Base-by-base conservation (phyloP, 2,329 filamentous ascomycete species). In the Exophiala sp. region DNA sequence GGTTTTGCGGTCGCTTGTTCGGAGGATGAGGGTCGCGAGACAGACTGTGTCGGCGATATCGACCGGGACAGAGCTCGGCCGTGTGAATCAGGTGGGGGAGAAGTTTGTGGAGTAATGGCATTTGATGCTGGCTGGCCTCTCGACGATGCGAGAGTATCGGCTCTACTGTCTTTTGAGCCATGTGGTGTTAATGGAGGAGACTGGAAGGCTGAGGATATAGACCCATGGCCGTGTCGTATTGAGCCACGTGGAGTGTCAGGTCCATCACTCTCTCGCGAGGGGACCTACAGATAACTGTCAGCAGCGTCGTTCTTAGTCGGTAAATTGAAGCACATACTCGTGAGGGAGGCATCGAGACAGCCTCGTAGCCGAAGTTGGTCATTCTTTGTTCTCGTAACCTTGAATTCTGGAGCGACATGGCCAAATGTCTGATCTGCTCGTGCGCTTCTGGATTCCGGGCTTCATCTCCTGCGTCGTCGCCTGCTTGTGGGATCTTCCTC, bases 131-230 rank as follows among this genome's bases (percentile, higher is more conserved):
- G 59, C 58, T 48, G 66, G 61, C 52, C 65, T 68, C 50, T 64
- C 61, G 65, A 62, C 51, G 63, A 57, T 30, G 63, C 63, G 14
- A 45, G 38, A 40, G 64, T 64, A 46, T 59, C 62, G 50, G 61
- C 57, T 58, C 65, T 66, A 45, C 62, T 73, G 63, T 81, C 81
- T 57, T 75, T 73, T 37, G 88, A 91, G 44, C 83, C 89, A 47
- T 88, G 83, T 14, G 91, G 91, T 10, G 90, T 96, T 45, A 97
- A 77, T 35, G 89, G 89, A 58, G 91, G 91, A 9, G 90, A 95
- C 60, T 91, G 86, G 70, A 94, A 79, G 50, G 85, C 80, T 52
- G 83, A 81, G 38, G 79, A 50, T 85, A 89, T 54, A 78, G 76
- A 59, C 76, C 47, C 50, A 19, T 79, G 82, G 82, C 56, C 53